phyloP scores from a whole-genome alignment of 108 stramenopile species.

The Nitzschia palea region DNA sequence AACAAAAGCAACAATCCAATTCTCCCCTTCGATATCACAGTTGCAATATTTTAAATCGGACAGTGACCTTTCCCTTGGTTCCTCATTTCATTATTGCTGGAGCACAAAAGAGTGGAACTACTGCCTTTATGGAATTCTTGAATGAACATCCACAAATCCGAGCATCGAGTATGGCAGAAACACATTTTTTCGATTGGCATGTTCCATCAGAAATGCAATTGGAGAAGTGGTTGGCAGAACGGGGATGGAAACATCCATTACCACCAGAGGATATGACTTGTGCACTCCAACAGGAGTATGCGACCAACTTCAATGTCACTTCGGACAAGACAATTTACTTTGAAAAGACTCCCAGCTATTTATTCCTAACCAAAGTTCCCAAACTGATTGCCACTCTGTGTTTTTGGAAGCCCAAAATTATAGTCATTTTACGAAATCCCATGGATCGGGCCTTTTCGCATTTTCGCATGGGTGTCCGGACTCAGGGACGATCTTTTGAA shows the following conservation, averaged over 20 bases:
- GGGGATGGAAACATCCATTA: not conserved
- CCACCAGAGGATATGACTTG: not conserved
- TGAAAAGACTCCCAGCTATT: constrained; percentile 40
- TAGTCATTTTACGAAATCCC: constrained; percentile 91
- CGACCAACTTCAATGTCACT: not conserved
- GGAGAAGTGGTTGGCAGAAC: constrained; percentile 2
- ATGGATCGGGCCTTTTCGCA: constrained; percentile 85
- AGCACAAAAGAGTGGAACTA: constrained; percentile 92
- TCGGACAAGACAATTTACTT: constrained; percentile 11
- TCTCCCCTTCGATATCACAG: not conserved
- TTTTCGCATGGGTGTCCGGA: constrained; percentile 68
- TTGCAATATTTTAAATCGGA: not conserved
- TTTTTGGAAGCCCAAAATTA: constrained; percentile 47
- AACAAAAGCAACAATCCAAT: too few relatives aligned
- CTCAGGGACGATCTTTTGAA: constrained; percentile 19
- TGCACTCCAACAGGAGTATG: constrained; percentile 4
- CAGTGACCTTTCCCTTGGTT: constrained; percentile 6
- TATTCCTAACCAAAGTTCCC: constrained; percentile 11
- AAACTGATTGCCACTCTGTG: not conserved
- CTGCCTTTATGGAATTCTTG: constrained; percentile 83
- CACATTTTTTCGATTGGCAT: constrained; percentile 87
- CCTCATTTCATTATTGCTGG: constrained; percentile 81
- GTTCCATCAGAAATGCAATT: constrained; percentile 10
- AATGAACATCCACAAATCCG: constrained; percentile 83
- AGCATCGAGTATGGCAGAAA: constrained; percentile 66